Conservation (phyloP, 2,329 filamentous ascomycete genomes). For the Sclerotinia subarctica region DNA sequence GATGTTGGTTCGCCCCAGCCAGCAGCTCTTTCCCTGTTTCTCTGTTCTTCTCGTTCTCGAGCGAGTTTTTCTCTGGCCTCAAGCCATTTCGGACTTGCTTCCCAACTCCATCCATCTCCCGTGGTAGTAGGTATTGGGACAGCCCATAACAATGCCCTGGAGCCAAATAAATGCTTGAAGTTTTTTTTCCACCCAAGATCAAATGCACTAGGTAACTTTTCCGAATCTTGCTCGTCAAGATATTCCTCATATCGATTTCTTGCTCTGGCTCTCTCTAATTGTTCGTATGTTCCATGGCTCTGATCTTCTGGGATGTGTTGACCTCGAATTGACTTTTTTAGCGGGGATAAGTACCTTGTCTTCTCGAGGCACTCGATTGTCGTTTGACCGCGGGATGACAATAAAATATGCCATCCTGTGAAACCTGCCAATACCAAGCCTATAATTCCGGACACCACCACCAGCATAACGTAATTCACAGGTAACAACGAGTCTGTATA, state of each 20-base stretch:
- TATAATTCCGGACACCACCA: slow-evolving; percentile 86
- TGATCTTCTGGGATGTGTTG: slow-evolving; percentile 52
- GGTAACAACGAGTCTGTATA: slow-evolving; percentile 77
- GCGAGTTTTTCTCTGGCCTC: slow-evolving; percentile 65
- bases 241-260: slow-evolving; percentile 72
- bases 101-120: slow-evolving; percentile 94
- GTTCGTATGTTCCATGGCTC: slow-evolving; percentile 42
- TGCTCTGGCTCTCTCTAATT: slow-evolving; percentile 61
- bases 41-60: slow-evolving; percentile 56
- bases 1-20: slow-evolving; percentile 56
- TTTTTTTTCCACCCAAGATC: slow-evolving; percentile 83
- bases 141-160: slow-evolving; percentile 67
- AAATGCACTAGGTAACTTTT: slow-evolving; percentile 88
- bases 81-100: slow-evolving; percentile 75
- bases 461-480: slow-evolving; percentile 85
- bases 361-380: slow-evolving; percentile 97
- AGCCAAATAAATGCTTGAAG: slow-evolving; percentile 76
- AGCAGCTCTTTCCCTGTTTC: slow-evolving; percentile 60
- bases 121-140: slow-evolving; percentile 81
- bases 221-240: slow-evolving; percentile 83
- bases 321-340: slow-evolving; percentile 67
- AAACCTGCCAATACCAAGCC: slow-evolving; percentile 86
- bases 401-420: slow-evolving; percentile 84
- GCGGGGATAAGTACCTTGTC: slow-evolving; percentile 83
- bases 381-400: slow-evolving; percentile 77